Base-by-base conservation (phyloP, 2,329 filamentous ascomycete species). In the Ophioceras dolichostomum region DNA sequence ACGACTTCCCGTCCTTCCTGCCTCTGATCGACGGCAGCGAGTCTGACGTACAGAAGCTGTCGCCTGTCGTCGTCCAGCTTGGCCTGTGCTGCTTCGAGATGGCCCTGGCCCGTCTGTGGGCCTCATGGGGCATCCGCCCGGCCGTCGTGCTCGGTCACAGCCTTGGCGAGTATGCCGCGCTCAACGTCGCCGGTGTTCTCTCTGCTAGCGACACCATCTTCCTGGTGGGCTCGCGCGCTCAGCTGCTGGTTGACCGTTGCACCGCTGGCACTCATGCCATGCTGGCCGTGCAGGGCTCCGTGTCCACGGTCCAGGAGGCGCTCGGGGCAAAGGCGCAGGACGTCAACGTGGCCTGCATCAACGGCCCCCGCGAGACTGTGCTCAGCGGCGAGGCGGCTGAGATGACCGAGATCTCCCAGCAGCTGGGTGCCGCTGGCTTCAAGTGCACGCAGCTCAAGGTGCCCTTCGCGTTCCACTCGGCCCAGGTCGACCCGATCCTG, bases 281-380 rank as follows among this genome's bases (percentile, higher is more conserved):
- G 67, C 51, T 71, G 34, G 63, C 66, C 16, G 57, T 67, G 10
- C 59, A 65, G 43, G 66, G 60, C 13, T 57, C 62, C 2, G 59
- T 67, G 10, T 65, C 74, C 19, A 61, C 68, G 5, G 70, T 77
- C 41, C 64, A 58, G 32, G 64, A 70, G 18, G 67, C 67, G 36
- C 65, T 75, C 13, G 59, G 58, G 45, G 65, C 53, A n/a, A 50
- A 49, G 27, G 50, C 52, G 2, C 39, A 45, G 47, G 59, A 55
- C 5, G 52, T 67, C 37, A 69, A 70, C 28, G 48, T 73, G 22
- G 79, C 84, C 13, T 91, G 85, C 60, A 70, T 86, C 53, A 93
- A 93, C 47, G 76, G 79, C 0, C 76, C 79, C 0, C 65, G 74
- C 36, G 82, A 86, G 52, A 87, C 78, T 9, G 85, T 91, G 2